These are phyloP conservation scores for Pezicula carpinea DNA, from an alignment of 2,329 filamentous ascomycete genomes.

Conservation along the genomic window DNA sequence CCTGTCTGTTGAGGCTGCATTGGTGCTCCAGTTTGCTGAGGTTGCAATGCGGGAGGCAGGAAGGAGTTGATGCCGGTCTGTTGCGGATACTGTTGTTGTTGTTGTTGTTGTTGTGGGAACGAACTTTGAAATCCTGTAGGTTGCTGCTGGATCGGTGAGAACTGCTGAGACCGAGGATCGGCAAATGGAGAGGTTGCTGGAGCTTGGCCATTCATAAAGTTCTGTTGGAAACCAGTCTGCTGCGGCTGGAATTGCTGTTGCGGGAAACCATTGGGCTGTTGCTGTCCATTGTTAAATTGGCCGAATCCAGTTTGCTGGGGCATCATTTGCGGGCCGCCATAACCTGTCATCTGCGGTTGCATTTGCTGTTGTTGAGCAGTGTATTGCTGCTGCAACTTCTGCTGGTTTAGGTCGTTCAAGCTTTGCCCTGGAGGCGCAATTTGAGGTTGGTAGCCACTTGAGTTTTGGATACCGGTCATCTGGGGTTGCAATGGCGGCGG, in stretches of 20 bases:
- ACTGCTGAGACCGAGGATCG: slow-evolving; percentile 50
- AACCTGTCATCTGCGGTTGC: slow-evolving; percentile 63
- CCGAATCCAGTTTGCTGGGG: slow-evolving; percentile 40
- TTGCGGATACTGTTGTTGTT: slow-evolving; percentile 32
- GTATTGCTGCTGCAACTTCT: slow-evolving; percentile 59
- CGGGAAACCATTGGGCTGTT: slow-evolving; percentile 37
- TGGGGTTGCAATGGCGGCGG: slow-evolving; percentile 77
- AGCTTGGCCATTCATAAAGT: slow-evolving; percentile 42
- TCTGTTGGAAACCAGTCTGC: slow-evolving; percentile 40
- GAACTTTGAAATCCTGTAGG: slow-evolving; percentile 43
- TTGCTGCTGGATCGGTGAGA: slow-evolving; percentile 45
- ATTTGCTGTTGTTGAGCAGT: slow-evolving; percentile 38
- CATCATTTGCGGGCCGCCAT: slow-evolving; percentile 34
- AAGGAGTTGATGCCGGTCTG: slow-evolving; percentile 48
- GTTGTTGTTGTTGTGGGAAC: no score
- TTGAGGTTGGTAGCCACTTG: slow-evolving; percentile 49
- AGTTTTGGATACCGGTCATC: slow-evolving; percentile 63
- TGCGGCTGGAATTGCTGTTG: slow-evolving; percentile 31
- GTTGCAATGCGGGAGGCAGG: slow-evolving; percentile 55
- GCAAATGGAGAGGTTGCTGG: slow-evolving; percentile 41
- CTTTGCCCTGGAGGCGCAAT: slow-evolving; percentile 73
- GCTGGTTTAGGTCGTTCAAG: slow-evolving; percentile 66
- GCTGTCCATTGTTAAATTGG: slow-evolving; percentile 28
- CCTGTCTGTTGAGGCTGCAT: slow-evolving; percentile 46
- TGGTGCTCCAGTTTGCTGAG: slow-evolving; percentile 51